Evolutionary conservation across 352 stramenopile genomes (phyloP).

Genomic region (Globisporangium cystogenes): DNA sequence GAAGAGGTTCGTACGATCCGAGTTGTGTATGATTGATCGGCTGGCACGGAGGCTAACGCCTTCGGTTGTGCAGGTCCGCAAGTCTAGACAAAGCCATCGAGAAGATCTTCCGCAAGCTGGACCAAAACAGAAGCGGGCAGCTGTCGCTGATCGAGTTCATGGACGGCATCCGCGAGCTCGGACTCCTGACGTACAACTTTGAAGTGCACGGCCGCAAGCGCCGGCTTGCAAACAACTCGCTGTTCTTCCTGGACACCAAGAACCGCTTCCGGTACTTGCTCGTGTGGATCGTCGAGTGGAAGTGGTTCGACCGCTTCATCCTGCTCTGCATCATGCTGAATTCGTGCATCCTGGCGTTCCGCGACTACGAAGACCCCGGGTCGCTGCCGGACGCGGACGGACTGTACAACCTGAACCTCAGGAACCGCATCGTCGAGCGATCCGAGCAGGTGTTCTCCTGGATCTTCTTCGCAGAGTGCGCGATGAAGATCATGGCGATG

Average conservation of each 20-base stretch:
- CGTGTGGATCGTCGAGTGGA: conserved; percentile 46
- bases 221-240: conserved; percentile 30
- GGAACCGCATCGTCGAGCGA: conserved; percentile 35
- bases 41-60: too few relatives aligned
- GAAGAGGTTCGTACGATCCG: conserved; percentile 7
- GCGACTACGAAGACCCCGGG: conserved; percentile 41
- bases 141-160: conserved; percentile 38
- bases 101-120: conserved; percentile 30
- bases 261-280: conserved; percentile 30
- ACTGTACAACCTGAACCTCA: conserved; percentile 14
- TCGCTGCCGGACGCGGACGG: conserved; percentile 23
- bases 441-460: conserved; percentile 33
- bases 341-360: conserved; percentile 54
- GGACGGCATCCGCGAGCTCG: conserved; percentile 31
- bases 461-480: conserved; percentile 72
- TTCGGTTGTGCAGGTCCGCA: neutral
- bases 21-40: neutral
- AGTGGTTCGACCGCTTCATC: conserved; percentile 77
- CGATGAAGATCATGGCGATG: conserved; percentile 78
- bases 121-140: conserved; percentile 28
- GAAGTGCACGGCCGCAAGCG: conserved; percentile 36
- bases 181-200: conserved; percentile 42
- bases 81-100: conserved; percentile 25
- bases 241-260: conserved; percentile 28
- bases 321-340: conserved; percentile 62